Base-by-base conservation (phyloP, 345 rosid genomes). In the Firmiana major region DNA sequence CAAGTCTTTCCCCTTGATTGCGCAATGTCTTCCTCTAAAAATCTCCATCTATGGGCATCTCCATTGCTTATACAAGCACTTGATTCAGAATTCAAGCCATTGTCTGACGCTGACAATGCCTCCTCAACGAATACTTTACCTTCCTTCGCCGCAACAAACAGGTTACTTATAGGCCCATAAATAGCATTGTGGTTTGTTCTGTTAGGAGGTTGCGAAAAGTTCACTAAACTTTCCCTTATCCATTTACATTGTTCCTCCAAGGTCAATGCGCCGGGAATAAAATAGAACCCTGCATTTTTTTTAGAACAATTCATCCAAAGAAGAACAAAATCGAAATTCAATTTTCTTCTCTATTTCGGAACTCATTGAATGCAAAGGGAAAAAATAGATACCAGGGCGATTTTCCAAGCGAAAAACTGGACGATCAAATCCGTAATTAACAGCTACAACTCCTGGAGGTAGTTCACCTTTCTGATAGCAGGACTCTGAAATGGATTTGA, bases 171-270 rank as follows among this genome's bases (percentile, higher is more conserved):
- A 11, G 97, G 93, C 74, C 99, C 98, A 58, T 93, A 90, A 17
- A 90, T 80, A 0, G 92, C 97, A 86, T 91, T 91, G 82, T 93
- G 97, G 70, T 96, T 92, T 6, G 97, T 93, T 85, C 97, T 89
- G 71, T 96, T 96, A 0, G 94, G 98, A 73, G 98, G 99, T 81
- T 93, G 97, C 0, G 91, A 94, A 70, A 93, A 96, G 72, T 76
- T 86, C 19, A 51, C 84, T 75, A 93, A 89, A 74, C 97, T 89
- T 88, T 92, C 94, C 84, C 86, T 87, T 72, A 90, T 89, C 97
- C 98, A 92, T 63, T n/a, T 80, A 81, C 97, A 88, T 81, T 95
- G 97, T 78, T 95, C 97, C 62, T 91, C 88, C 46, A 93, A 62
- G 79, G 83, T 85, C 86, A 93, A 85, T 21, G 89, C 97, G 59